Evolutionary conservation across 768 basidiomycete genomes (phyloP).

Genomic region (Phaffia tasmanica): DNA sequence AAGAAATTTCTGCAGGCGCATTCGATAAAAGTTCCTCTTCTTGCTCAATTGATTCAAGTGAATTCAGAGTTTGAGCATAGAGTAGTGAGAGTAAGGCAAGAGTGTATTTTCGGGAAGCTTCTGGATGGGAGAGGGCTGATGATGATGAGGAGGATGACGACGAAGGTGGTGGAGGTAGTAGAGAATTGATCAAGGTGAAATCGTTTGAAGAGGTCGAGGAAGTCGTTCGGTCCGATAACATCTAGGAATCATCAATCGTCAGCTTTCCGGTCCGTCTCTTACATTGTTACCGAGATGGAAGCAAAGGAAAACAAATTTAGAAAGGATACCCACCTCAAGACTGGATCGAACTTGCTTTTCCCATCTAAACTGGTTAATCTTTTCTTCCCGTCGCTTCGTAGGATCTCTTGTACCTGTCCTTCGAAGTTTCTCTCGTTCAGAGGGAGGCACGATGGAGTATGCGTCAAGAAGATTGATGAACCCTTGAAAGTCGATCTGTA

Average conservation of each 20-base stretch:
- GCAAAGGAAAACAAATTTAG: neutral
- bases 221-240: neutral
- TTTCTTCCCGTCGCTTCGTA: slow-evolving; percentile 63
- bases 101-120: slow-evolving; percentile 50
- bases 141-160: slow-evolving; percentile 4
- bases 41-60: slow-evolving; percentile 57
- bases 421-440: slow-evolving; percentile 28
- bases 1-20: slow-evolving; percentile 20
- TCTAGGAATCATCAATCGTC: neutral
- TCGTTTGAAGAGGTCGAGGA: slow-evolving; percentile 1
- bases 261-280: neutral
- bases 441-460: slow-evolving; percentile 32
- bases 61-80: slow-evolving; percentile 57
- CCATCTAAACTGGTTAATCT: slow-evolving; percentile 78
- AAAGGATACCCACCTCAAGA: slow-evolving; percentile 51
- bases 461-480: slow-evolving; percentile 33
- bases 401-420: slow-evolving; percentile 44
- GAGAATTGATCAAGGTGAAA: slow-evolving; percentile 5
- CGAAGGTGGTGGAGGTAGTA: slow-evolving; percentile 1
- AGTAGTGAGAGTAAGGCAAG: slow-evolving; percentile 62
- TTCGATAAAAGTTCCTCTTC: slow-evolving; percentile 58
- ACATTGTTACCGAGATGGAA: neutral
- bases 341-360: slow-evolving; percentile 66
- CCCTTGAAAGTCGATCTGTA: slow-evolving; percentile 29
- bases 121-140: slow-evolving; percentile 5